phyloP scores from a whole-genome alignment of 768 basidiomycete species.

The Steccherinum ochraceum region DNA sequence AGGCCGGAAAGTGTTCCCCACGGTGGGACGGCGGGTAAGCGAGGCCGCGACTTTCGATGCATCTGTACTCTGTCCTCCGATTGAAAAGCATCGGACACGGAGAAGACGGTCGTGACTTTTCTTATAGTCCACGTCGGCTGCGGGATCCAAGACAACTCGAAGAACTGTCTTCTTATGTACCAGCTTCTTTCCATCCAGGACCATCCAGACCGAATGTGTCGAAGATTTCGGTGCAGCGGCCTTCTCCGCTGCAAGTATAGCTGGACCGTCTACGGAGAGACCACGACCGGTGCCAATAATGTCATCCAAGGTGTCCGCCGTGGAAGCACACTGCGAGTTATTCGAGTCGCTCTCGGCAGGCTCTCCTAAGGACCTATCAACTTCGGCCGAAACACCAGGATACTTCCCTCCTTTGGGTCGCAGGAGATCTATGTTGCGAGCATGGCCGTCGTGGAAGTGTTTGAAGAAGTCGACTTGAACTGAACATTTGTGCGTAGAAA shows the following conservation, averaged over 20 bases:
- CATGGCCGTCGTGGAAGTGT: not conserved
- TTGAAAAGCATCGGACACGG: not conserved
- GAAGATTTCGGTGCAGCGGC: not conserved
- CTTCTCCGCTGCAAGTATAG: not conserved
- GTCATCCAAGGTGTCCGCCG: not conserved
- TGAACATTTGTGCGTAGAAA: not conserved
- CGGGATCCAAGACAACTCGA: not conserved
- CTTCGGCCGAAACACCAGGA: not conserved
- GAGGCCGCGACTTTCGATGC: not conserved
- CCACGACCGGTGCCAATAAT: not conserved
- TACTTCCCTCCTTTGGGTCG: not conserved
- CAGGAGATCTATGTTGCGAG: not conserved
- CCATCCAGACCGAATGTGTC: not conserved
- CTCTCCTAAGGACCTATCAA: not conserved
- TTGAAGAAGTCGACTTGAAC: not conserved
- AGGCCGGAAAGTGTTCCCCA: not conserved
- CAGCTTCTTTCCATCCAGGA: not conserved
- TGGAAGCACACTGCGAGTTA: not conserved
- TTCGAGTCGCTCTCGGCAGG: too few relatives aligned
- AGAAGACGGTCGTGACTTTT: not conserved
- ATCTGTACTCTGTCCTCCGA: not conserved
- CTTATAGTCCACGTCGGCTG: not conserved
- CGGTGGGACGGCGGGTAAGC: not conserved
- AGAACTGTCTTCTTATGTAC: not conserved
- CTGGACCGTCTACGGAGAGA: not conserved